Conservation (phyloP, 345 rosid genomes). For the Eucalyptus pumila region DNA sequence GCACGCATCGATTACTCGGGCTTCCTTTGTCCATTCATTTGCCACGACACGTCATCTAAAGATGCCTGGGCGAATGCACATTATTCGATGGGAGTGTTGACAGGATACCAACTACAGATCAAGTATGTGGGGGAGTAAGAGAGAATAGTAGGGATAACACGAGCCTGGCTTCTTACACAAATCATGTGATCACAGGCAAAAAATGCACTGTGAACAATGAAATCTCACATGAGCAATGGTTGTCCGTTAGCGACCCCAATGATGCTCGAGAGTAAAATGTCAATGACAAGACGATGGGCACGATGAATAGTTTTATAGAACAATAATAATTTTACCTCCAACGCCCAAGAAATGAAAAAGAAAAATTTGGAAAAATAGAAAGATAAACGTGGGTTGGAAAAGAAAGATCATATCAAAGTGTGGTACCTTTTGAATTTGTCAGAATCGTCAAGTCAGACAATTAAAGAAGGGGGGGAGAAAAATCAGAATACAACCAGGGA, state of each 20-base stretch:
- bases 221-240: background rate
- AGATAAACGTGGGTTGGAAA: background rate
- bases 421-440: background rate
- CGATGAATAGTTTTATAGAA: background rate
- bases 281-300: background rate
- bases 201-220: background rate
- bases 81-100: background rate
- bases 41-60: background rate
- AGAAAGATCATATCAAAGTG: background rate
- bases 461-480: background rate
- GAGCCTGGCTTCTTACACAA: background rate
- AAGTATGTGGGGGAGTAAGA: background rate
- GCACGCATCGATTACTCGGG: background rate
- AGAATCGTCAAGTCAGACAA: background rate
- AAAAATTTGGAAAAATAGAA: background rate
- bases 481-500: background rate
- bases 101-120: background rate
- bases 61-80: background rate
- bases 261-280: background rate
- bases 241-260: background rate
- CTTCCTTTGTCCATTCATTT: background rate
- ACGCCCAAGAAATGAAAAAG: background rate
- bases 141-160: background rate
- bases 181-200: background rate
- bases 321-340: background rate